These are phyloP conservation scores for Lipomyces orientalis DNA, from an alignment of 805 yeast genomes.

Conservation along the genomic window DNA sequence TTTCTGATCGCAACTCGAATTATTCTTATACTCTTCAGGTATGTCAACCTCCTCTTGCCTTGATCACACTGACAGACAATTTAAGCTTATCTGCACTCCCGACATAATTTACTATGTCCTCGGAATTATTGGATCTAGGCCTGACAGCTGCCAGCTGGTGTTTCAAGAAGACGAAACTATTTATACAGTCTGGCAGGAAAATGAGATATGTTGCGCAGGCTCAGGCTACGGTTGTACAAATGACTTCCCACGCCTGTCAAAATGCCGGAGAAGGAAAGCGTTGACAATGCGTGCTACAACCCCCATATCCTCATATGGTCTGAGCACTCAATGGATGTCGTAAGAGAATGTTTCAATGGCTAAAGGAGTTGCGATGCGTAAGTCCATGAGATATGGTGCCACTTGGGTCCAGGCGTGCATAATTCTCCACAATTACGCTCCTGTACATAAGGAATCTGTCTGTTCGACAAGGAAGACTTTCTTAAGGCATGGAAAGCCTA, in stretches of 20 bases:
- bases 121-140: not conserved
- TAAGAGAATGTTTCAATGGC: not conserved
- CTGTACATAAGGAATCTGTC: not conserved
- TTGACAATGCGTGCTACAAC: not conserved
- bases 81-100: too few relatives aligned
- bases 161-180: not conserved
- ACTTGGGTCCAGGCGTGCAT: too few relatives aligned
- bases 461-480: not conserved
- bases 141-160: too few relatives aligned
- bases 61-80: too few relatives aligned
- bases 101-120: too few relatives aligned
- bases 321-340: not conserved
- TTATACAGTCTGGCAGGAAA: not conserved
- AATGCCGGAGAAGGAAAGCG: not conserved
- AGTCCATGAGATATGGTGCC: not conserved
- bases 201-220: slow-evolving; percentile 5
- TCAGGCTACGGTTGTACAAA: not conserved
- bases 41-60: too few relatives aligned
- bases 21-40: too few relatives aligned
- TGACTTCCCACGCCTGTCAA: not conserved
- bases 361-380: not conserved
- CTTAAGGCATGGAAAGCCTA: not conserved
- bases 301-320: not conserved
- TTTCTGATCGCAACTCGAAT: too few relatives aligned
- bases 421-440: not conserved